Evolutionary conservation across 257 asterid species (phyloP), one percentile per base, ranked within the genome.

Genomic region (Solanum ossicruentum): DNA sequence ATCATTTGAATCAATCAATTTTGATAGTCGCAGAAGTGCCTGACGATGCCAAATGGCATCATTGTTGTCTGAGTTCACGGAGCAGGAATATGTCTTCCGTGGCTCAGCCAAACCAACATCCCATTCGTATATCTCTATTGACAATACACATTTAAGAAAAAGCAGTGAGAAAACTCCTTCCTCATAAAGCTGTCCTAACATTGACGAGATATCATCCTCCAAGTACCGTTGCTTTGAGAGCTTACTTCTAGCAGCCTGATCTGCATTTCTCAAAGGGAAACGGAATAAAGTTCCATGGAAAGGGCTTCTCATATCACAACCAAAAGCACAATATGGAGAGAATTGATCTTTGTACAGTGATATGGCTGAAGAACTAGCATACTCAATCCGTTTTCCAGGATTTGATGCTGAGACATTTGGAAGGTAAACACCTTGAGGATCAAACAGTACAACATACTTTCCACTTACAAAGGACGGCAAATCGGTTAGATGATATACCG

Each of bases 391-490:
- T 91, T 96, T 96, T 85, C 99, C 99, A 84, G 99, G 99, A 90
- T 96, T 96, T 83, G 97, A 92, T 60, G 96, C 65, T 10, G 98
- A 92, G 84, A 96, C 85, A 88, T 94, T 93, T 83, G 99, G 99
- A 81, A 96, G 97, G 90, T 92, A 96, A 88, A 89, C 90, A 82
- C 99, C 97, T 86, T 96, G 99, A 51, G 99, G 99, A 89, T 96
- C 99, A 90, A 96, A 96, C 39, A 96, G 91, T 86, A 96, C 99
- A 84, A 94, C 92, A 88, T 96, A 93, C 86, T 96, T 94, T 80
- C 98, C 99, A 84, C 99, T 96, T 91, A 94, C 93, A 89, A 96
- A 96, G 54, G 99, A 96, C 81, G 98, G 98, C 91, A 96, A 89
- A 89, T 96, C 99, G 5, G 99, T 96, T 84, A 96, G 87, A 91